These are phyloP conservation scores for Elaeis guineensis DNA, from an alignment of 176 grass and related monocot genomes.

Conservation along the genomic window DNA sequence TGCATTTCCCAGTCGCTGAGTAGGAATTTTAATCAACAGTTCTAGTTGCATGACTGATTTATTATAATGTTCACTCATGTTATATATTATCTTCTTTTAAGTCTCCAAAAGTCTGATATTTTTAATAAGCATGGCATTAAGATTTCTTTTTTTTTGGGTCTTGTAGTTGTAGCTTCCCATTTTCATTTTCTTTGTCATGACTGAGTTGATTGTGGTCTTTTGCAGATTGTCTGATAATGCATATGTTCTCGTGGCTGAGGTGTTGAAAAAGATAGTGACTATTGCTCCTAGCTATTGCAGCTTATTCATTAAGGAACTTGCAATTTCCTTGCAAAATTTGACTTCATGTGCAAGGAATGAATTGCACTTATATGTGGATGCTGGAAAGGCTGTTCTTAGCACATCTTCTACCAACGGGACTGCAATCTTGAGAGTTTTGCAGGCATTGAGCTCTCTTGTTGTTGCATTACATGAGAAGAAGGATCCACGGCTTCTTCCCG, in stretches of 20 bases:
- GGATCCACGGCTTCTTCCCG: slow-evolving; percentile 31
- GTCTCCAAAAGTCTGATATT: no score
- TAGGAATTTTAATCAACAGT: no score
- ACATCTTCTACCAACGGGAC: slow-evolving; percentile 91
- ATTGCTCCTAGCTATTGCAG: slow-evolving; percentile 72
- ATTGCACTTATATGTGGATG: slow-evolving; percentile 60
- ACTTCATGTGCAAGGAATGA: slow-evolving; percentile 74
- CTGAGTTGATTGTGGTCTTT: neutral
- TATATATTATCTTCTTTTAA: no score
- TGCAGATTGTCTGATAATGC: slow-evolving; percentile 91
- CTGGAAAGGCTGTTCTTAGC: slow-evolving; percentile 89
- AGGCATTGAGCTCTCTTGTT: slow-evolving; percentile 95
- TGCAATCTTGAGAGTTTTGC: slow-evolving; percentile 86
- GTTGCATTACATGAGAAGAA: slow-evolving; percentile 69
- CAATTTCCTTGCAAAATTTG: slow-evolving; percentile 73
- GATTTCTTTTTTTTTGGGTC: neutral
- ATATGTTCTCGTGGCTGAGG: slow-evolving; percentile 82
- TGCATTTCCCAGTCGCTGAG: no score
- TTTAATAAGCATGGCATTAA: neutral
- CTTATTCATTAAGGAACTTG: slow-evolving; percentile 89
- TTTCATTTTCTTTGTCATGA: slow-evolving; percentile 12
- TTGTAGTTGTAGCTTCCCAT: neutral
- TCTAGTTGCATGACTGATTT: no score
- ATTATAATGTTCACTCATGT: no score
- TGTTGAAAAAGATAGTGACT: slow-evolving; percentile 89